Evolutionary conservation across 495 filamentous ascomycete species (phyloP).

Genomic region (Neurospora sp.): DNA sequence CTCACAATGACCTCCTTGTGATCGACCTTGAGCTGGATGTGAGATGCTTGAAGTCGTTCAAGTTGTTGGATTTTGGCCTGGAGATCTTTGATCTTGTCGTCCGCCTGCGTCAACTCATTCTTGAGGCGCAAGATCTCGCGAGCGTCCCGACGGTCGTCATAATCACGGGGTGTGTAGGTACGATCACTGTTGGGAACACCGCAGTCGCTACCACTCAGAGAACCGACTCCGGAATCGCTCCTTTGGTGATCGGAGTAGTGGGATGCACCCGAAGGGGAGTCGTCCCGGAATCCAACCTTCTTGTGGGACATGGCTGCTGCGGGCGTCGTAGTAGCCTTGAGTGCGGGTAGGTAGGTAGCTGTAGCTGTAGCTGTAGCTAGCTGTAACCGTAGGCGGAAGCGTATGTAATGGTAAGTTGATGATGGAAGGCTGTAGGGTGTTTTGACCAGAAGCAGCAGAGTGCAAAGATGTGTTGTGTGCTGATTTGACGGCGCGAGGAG

Average conservation of each 20-base stretch:
- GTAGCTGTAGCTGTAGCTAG: conserved; percentile 5
- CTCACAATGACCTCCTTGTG: conserved; percentile 55
- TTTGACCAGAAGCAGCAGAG: conserved; percentile 20
- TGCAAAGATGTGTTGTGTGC: conserved; percentile 28
- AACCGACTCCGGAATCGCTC: conserved; percentile 28
- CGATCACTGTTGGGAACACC: conserved; percentile 18
- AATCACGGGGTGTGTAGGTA: conserved; percentile 11
- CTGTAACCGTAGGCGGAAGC: conserved; percentile 1
- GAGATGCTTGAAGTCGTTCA: conserved; percentile 28
- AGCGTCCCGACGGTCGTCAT: conserved; percentile 12
- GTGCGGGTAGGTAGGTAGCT: not conserved
- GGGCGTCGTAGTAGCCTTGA: not conserved
- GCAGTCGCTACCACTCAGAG: conserved; percentile 25
- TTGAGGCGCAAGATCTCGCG: conserved; percentile 16
- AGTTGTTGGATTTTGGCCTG: not conserved
- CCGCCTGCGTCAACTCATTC: conserved; percentile 8
- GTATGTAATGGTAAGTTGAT: conserved; percentile 1
- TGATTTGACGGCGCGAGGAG: conserved; percentile 25
- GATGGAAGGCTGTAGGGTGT: conserved; percentile 6
- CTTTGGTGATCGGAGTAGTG: conserved; percentile 20
- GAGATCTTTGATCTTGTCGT: conserved; percentile 11
- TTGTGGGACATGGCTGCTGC: conserved; percentile 20
- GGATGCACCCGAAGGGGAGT: conserved; percentile 21
- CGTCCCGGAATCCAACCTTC: conserved; percentile 24
- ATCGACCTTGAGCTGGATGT: conserved; percentile 38